phyloP scores from a whole-genome alignment of 257 asterid genomes.

The Plantago elongata region DNA sequence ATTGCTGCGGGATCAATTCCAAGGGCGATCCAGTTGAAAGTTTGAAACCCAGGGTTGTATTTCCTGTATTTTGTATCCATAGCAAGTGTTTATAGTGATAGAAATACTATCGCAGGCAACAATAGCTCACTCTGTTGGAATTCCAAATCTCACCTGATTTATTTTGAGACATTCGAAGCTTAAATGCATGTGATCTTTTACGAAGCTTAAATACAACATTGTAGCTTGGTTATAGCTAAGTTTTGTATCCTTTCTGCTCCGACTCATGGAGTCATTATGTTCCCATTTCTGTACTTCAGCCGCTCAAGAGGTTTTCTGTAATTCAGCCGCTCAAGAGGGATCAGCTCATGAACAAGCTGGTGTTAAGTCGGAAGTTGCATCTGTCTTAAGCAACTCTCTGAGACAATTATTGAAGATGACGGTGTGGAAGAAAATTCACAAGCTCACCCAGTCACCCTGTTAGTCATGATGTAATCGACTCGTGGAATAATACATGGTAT shows the following conservation, averaged over 20 bases:
- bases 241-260: no score
- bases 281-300: no score
- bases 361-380: conserved; percentile 74
- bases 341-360: conserved; percentile 82
- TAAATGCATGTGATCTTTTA: background rate
- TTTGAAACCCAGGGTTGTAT: conserved; percentile 24
- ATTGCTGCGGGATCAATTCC: conserved; percentile 67
- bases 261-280: background rate
- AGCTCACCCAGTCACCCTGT: conserved; percentile 49
- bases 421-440: conserved; percentile 38
- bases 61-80: background rate
- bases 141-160: no score
- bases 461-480: conserved; percentile 28
- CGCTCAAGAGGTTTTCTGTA: conserved; percentile 72
- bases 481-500: no score
- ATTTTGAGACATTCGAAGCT: no score
- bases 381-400: conserved; percentile 75
- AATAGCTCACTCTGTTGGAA: no score
- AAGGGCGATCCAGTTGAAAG: conserved; percentile 65
- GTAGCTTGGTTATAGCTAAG: background rate
- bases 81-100: conserved; percentile 7
- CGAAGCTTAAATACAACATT: conserved; percentile 8
- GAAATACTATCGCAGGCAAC: background rate
- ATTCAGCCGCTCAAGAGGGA: conserved; percentile 66
- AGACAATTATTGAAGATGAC: conserved; percentile 46